Conservation (phyloP, 202 grass and related monocot species). For the Bolboschoenoplectus hybrid region DNA sequence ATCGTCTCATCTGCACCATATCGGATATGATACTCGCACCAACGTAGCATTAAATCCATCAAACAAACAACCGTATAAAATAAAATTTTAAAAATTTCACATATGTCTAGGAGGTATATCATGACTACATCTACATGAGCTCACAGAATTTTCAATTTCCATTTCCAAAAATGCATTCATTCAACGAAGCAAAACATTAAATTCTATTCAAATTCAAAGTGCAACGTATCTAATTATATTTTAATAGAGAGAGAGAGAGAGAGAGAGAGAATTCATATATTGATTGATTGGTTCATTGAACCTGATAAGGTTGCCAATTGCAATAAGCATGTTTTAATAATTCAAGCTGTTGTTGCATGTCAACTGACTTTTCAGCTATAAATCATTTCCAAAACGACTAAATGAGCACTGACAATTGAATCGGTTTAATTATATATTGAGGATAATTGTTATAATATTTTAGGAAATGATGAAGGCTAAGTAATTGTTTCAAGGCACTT, state of each 20-base stretch:
- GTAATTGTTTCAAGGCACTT: too few species aligned
- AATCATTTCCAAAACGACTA: background rate
- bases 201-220: background rate
- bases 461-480: background rate
- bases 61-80: background rate
- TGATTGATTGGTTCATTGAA: constrained; percentile 5
- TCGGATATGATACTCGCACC: too few species aligned
- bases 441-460: background rate
- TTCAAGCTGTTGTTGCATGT: background rate
- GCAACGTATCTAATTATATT: background rate
- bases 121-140: background rate
- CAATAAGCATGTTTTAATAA: background rate
- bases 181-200: background rate
- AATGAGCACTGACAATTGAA: background rate
- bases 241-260: background rate
- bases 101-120: constrained; percentile 1
- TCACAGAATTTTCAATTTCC: background rate
- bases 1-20: too few species aligned
- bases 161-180: background rate
- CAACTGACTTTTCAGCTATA: background rate
- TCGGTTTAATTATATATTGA: background rate
- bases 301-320: background rate
- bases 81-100: background rate
- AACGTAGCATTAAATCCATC: too few species aligned
- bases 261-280: too few species aligned